Evolutionary conservation across 2,329 filamentous ascomycete species (phyloP).

Genomic region (Aspergillus caelatus): DNA sequence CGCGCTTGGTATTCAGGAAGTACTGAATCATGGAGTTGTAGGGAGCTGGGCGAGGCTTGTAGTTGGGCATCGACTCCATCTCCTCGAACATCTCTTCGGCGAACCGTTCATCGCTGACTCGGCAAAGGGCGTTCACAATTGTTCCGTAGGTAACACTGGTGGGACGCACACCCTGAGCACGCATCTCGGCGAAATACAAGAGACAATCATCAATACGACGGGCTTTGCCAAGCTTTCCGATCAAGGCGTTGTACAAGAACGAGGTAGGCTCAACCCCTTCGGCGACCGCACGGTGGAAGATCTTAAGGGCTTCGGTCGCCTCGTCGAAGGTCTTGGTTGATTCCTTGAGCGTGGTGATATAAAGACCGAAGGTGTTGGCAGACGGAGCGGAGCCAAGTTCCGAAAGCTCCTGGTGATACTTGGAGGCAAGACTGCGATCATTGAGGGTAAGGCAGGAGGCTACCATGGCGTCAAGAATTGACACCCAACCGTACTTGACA

Average conservation of each 20-base stretch:
- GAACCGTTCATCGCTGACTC: constrained; percentile 96
- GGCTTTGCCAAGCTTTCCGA: constrained; percentile 97
- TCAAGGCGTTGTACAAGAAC: constrained; percentile 97
- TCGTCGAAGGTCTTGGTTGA: constrained; percentile 98
- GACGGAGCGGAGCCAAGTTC: constrained; percentile 90
- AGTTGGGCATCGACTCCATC: constrained; percentile 98
- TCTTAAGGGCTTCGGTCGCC: constrained; percentile 93
- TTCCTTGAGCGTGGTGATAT: constrained; percentile 98
- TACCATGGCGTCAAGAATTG: constrained; percentile 95
- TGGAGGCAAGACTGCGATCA: constrained; percentile 76
- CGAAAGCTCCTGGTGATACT: constrained; percentile 88
- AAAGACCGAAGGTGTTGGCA: constrained; percentile 95
- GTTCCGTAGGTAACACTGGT: constrained; percentile 98
- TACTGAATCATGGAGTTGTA: constrained; percentile 99
- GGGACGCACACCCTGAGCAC: constrained; percentile 84
- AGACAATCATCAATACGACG: constrained; percentile 97
- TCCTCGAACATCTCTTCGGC: constrained; percentile 98
- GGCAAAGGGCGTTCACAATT: constrained; percentile 95
- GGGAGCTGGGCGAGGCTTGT: constrained; percentile 93
- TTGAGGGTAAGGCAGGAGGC: constrained; percentile 84
- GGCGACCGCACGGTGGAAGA: constrained; percentile 89
- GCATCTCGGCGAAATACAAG: constrained; percentile 98
- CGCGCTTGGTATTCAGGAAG: constrained; percentile 95
- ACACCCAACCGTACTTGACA: constrained; percentile 93
- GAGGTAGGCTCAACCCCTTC: constrained; percentile 96